phyloP scores from a whole-genome alignment of 306 rosid species.

The Castanospermum australe region DNA sequence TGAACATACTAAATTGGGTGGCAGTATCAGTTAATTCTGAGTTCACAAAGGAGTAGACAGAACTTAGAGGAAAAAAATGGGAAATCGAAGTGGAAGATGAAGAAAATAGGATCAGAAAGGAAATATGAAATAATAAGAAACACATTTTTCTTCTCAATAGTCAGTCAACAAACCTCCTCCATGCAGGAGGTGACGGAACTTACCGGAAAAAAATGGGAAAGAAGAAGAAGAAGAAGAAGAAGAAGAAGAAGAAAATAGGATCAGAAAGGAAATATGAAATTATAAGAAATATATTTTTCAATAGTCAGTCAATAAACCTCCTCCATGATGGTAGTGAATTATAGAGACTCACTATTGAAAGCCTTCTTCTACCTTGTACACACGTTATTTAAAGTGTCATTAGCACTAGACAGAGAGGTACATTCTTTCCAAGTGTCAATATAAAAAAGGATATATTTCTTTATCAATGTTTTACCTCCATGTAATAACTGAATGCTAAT shows the following conservation, averaged over 20 bases:
- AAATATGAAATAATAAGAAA: not conserved
- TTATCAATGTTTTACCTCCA: conserved; percentile 66
- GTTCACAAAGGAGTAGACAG: not conserved
- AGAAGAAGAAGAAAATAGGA: not conserved
- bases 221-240: not conserved
- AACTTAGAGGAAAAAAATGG: not conserved
- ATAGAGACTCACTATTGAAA: not conserved
- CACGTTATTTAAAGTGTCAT: not conserved
- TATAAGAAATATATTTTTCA: not conserved
- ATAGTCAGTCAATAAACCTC: not conserved
- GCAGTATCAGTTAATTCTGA: not conserved
- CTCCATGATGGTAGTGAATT: not conserved
- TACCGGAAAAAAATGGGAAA: not conserved
- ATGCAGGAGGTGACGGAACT: not conserved
- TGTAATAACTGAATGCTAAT: conserved; percentile 84
- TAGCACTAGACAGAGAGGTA: not conserved
- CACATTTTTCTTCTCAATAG: conserved; percentile 1
- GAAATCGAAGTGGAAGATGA: not conserved
- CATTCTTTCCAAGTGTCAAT: conserved; percentile 6
- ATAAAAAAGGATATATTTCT: not conserved
- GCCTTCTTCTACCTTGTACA: not conserved
- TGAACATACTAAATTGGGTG: not conserved
- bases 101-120: conserved; percentile 2
- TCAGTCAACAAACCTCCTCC: conserved; percentile 11
- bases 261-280: not conserved